These are phyloP conservation scores for Colletotrichum salicis DNA, from an alignment of 2,329 filamentous ascomycete genomes.

Conservation along the genomic window DNA sequence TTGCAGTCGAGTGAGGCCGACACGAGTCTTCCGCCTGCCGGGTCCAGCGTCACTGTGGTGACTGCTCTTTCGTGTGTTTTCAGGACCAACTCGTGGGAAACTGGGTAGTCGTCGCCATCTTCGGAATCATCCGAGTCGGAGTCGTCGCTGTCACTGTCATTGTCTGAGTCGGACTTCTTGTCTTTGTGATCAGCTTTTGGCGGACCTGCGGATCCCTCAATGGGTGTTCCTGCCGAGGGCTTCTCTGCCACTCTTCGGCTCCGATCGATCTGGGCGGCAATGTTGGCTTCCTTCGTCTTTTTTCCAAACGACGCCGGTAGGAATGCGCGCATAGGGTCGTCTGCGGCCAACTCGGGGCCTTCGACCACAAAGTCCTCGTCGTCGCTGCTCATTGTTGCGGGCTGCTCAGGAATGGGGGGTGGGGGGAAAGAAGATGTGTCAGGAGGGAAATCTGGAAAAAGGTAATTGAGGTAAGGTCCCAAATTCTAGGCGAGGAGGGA, in stretches of 20 bases:
- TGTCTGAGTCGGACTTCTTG: constrained; percentile 39
- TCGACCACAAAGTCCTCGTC: constrained; percentile 70
- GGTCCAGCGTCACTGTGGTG: constrained; percentile 85
- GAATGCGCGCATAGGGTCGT: constrained; percentile 80
- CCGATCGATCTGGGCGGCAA: constrained; percentile 83
- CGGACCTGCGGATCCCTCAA: constrained; percentile 43
- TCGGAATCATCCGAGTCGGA: constrained; percentile 71
- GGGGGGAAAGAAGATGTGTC: not conserved
- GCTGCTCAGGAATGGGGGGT: not conserved
- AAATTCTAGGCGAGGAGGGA: not conserved
- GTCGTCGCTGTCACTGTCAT: constrained; percentile 58
- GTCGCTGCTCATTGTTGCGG: constrained; percentile 62
- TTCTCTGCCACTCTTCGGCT: constrained; percentile 70
- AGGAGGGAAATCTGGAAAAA: not conserved
- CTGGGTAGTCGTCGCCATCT: constrained; percentile 88
- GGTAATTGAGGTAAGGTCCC: not conserved
- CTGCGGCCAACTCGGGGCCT: constrained; percentile 62
- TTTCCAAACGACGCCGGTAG: constrained; percentile 89
- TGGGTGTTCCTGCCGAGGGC: constrained; percentile 40
- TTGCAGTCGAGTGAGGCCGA: constrained; percentile 93
- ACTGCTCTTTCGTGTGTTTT: constrained; percentile 92
- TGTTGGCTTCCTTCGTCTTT: constrained; percentile 76
- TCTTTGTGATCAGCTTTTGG: constrained; percentile 40
- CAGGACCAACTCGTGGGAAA: constrained; percentile 91
- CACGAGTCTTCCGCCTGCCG: constrained; percentile 83